Evolutionary conservation across 2,329 filamentous ascomycete genomes (phyloP), one percentile per base, ranked within the genome.

Genomic region (Tolypocladium cylindrosporum): DNA sequence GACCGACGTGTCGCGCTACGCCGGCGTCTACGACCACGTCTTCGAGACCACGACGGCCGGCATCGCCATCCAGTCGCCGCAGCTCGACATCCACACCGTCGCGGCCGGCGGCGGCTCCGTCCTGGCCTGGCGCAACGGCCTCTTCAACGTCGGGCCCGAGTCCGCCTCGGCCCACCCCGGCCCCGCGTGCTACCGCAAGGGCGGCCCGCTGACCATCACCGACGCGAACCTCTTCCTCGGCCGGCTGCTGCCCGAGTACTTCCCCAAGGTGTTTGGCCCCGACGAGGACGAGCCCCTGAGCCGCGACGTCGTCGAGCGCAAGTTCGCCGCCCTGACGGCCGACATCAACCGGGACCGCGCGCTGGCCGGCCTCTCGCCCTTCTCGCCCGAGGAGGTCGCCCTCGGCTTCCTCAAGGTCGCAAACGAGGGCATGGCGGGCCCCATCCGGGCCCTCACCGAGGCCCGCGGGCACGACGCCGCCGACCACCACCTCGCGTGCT

Each of bases 21-120:
- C 68, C 3, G 74, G 75, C 1, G 67, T 68, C 2, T 72, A 72
- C 39, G 74, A 75, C 36, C 73, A 77, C 53, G 68, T 75, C 0
- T 90, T 91, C 60, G 88, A 91, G 66, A 90, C 87, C 0, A 90
- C 87, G 0, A 91, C 87, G 0, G 89, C 89, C 0, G 89, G 89
- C 14, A 84, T 92, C 1, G 87, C 87, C 1, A 90, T 92, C 13
- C 88, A 91, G 61, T 87, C 85, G 1, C 89, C 89, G 0, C 89
- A 92, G 67, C 79, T 92, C 1, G 89, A 92, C 64, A 91, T 93
- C 68, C 90, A 90, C 68, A 93, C 89, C 1, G 88, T 91, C 5
- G 88, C 88, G 31, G 87, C 88, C 8, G 88, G 88, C 21, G 88
- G 88, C 60, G 86, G 87, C n/a, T 87, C 83, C 1, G 77, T 84